Conservation (phyloP, 2,329 filamentous ascomycete species). For the Hymenoscyphus repandus region DNA sequence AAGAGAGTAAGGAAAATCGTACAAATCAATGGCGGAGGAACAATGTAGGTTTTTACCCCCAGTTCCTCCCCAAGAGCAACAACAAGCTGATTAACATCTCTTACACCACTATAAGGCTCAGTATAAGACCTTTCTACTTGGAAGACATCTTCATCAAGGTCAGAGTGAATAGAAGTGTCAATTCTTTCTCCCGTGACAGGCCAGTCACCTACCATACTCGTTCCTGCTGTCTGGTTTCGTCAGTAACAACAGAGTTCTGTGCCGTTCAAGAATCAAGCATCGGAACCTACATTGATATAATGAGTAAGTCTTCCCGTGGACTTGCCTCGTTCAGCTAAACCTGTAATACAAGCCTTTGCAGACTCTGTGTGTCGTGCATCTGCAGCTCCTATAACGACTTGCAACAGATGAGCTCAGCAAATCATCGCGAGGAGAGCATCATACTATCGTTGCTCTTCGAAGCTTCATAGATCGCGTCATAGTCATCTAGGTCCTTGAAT, state of each 20-base stretch:
- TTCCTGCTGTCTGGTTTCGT: slow-evolving; percentile 34
- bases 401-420: background rate
- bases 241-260: background rate
- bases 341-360: slow-evolving; percentile 38
- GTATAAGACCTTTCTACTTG: slow-evolving; percentile 33
- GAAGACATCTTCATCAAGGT: slow-evolving; percentile 40
- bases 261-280: too few relatives aligned
- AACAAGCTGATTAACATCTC: slow-evolving; percentile 40
- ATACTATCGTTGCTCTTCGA: slow-evolving; percentile 20
- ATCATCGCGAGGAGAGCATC: background rate
- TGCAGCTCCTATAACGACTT: slow-evolving; percentile 40
- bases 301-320: slow-evolving; percentile 32
- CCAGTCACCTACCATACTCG: slow-evolving; percentile 39
- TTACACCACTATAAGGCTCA: slow-evolving; percentile 36
- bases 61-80: slow-evolving; percentile 35
- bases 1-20: background rate
- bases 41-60: slow-evolving; percentile 40
- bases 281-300: slow-evolving; percentile 39
- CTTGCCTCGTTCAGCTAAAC: slow-evolving; percentile 36
- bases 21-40: slow-evolving; percentile 44
- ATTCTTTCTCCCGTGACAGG: slow-evolving; percentile 32
- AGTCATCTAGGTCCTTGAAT: slow-evolving; percentile 23
- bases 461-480: slow-evolving; percentile 16
- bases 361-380: slow-evolving; percentile 34
- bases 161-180: slow-evolving; percentile 35